Base-by-base conservation (phyloP, 495 filamentous ascomycete genomes). In the Oidiodendron maius region DNA sequence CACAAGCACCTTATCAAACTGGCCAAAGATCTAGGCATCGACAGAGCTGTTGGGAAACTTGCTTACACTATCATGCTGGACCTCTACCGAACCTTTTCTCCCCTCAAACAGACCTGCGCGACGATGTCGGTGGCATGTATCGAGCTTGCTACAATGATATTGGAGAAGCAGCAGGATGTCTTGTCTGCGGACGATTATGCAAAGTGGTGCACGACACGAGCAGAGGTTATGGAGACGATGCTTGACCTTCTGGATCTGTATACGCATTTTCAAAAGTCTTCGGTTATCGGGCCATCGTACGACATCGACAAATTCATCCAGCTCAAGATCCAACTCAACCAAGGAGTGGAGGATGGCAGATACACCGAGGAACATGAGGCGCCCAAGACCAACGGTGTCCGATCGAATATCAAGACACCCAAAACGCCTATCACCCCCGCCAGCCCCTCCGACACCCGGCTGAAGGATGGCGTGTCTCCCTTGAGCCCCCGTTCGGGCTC, bases 191-290 rank as follows among this genome's bases (percentile, higher is more conserved):
- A 51, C 1, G 25, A 21, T 34, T 80, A 83, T 52, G 53, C 59
- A 3, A 67, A 69, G 32, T 87, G 78, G 71, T 68, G 76, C 40
- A 85, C 80, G 3, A 75, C 69, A 22, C 74, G 86, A 9, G 76
- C 74, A 45, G 81, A 86, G 56, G 74, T 96, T 21, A 82, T 93
- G 68, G 89, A 95, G 70, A 89, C 83, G 1, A 77, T 94, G 48
- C 76, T 93, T 44, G 91, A 96, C 59, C 66, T 95, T 1, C 72
- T 95, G 13, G 91, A 96, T 61, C 75, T 95, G 6, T 96, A 95
- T 63, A 75, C 74, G 0, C 86, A 95, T 61, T 83, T 91, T 57
- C 77, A 80, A 44, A 67, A 76, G 41, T 69, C 71, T 30, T 95
- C 90, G 36, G 74, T 81, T 32, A 73, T 95, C 30, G 91, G 91